Conservation (phyloP, 306 rosid genomes). For the Medicago lupulina region DNA sequence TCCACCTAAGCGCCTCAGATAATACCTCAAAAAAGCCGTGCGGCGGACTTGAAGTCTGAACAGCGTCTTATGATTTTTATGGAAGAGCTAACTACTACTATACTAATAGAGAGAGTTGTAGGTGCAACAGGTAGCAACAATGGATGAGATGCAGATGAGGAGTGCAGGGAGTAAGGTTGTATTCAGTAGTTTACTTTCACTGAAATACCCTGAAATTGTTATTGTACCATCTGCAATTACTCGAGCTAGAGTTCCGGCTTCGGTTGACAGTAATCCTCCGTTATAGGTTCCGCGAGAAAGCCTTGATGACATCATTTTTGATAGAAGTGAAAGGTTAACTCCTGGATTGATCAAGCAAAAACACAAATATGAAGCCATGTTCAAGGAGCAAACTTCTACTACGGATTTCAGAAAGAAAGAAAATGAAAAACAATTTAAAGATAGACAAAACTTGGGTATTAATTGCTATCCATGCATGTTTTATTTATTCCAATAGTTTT, state of each 20-base stretch:
- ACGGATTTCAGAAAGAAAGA: too few species aligned
- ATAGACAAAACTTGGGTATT: too few species aligned
- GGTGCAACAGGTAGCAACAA: constrained; percentile 72
- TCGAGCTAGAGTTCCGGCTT: constrained; percentile 91
- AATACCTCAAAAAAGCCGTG: too few species aligned
- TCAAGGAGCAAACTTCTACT: constrained; percentile 8
- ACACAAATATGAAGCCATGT: constrained; percentile 12
- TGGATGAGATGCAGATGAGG: constrained; percentile 69
- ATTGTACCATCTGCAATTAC: constrained; percentile 88
- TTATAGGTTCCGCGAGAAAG: constrained; percentile 84
- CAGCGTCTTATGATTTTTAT: background rate
- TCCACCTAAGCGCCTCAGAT: too few species aligned
- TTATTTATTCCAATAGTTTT: too few species aligned
- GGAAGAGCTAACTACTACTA: constrained; percentile 3
- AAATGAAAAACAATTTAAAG: too few species aligned
- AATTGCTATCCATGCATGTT: too few species aligned
- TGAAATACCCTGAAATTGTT: constrained; percentile 72
- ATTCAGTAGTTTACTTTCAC: constrained; percentile 68
- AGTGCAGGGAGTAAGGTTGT: constrained; percentile 75
- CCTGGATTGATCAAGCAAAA: constrained; percentile 57
- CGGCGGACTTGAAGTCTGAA: too few species aligned
- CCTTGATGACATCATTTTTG: constrained; percentile 84
- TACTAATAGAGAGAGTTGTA: constrained; percentile 84
- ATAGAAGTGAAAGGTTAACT: constrained; percentile 82
- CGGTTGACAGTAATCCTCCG: constrained; percentile 84